Percentiles rank a stretch among this genome's conserved stretches.
Conservation (phyloP, 345 rosid species). For the Eucalyptus pauciflora region DNA sequence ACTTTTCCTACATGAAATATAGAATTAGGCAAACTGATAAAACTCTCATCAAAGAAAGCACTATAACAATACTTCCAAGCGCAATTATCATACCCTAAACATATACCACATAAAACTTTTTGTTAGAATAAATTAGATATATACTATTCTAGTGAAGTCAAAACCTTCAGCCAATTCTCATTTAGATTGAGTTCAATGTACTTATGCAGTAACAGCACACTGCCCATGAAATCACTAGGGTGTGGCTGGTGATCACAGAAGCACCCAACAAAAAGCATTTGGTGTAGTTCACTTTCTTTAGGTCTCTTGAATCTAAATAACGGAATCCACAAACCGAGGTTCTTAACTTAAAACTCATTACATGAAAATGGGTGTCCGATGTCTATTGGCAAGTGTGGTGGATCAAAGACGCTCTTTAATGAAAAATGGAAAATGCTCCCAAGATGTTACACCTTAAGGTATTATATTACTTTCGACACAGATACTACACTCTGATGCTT, state of each 20-base stretch:
- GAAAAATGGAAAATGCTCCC: background rate
- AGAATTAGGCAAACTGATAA: background rate
- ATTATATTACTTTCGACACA: background rate
- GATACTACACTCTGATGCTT: constrained; percentile 10
- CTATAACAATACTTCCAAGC: background rate
- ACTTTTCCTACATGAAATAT: background rate
- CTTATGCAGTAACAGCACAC: background rate
- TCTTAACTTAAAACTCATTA: background rate
- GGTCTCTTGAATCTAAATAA: background rate
- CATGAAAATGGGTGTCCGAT: background rate
- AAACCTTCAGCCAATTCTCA: background rate
- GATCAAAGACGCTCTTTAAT: background rate
- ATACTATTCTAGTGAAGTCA: background rate
- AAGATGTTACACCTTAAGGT: background rate
- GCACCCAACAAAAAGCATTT: background rate
- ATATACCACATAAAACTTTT: background rate
- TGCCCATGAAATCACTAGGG: background rate
- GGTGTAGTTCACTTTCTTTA: background rate
- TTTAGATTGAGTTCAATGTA: background rate
- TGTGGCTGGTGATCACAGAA: background rate
- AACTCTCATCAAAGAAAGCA: background rate
- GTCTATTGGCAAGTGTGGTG: background rate
- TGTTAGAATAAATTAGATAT: background rate
- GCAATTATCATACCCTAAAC: background rate
- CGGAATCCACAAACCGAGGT: background rate